Base-by-base conservation (phyloP, 1,284 basidiomycete species). In the Grifola frondosa region DNA sequence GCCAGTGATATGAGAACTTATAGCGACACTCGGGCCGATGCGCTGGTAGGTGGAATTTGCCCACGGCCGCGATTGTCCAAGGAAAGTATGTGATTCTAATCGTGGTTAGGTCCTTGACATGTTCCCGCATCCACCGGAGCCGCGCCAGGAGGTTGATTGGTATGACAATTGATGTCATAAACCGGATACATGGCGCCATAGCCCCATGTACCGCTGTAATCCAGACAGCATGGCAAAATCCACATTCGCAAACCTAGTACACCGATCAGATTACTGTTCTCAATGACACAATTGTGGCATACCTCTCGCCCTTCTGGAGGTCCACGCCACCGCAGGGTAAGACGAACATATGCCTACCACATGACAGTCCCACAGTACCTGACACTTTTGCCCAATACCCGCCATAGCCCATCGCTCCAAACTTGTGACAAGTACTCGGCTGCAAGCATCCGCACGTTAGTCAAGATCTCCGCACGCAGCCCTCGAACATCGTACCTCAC, bases 41-140 rank as follows among this genome's bases (percentile, higher is more conserved):
- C 11, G 44, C 54, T 3, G 42, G 41, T 4, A 49, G 37, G 34
- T 61, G 59, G 24, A 53, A 59, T 30, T 54, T 58, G 9, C 52
- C 58, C 5, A 60, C 41, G 1, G 28, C 29, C 4, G 26, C 35
- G 10, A 33, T n/a, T n/a, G n/a, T n/a, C n/a, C n/a, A n/a, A n/a
- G n/a, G n/a, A n/a, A n/a, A n/a, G n/a, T n/a, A n/a, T n/a, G n/a
- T n/a, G n/a, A n/a, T n/a, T n/a, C n/a, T n/a, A n/a, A n/a, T n/a
- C n/a, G n/a, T n/a, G n/a, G n/a, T n/a, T n/a, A n/a, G n/a, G n/a
- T n/a, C n/a, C n/a, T n/a, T n/a, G n/a, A n/a, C n/a, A n/a, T n/a
- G n/a, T n/a, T n/a, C n/a, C n/a, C n/a, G n/a, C n/a, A n/a, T n/a
- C n/a, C n/a, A n/a, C n/a, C n/a, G n/a, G 3, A 46, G 3, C 1